Percentiles rank a stretch among this genome's conserved stretches.
Conservation (phyloP, 83 land plant species). For the Thuja plicata region DNA sequence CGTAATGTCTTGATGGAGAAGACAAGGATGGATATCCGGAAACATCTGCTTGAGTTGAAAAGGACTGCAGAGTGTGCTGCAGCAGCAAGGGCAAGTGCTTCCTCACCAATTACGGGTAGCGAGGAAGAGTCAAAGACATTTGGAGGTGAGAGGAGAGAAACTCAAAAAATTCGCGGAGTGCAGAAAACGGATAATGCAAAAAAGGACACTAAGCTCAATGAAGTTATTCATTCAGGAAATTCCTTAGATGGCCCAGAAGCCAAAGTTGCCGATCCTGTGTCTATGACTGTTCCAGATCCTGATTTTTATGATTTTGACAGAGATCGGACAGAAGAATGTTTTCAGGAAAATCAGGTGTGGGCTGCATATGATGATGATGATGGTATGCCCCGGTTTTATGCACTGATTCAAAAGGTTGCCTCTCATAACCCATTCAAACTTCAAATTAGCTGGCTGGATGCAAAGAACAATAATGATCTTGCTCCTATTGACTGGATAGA, state of each 20-base stretch:
- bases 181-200: neutral
- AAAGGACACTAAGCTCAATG: neutral
- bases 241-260: constrained; percentile 10
- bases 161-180: neutral
- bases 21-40: constrained; percentile 45
- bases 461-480: constrained; percentile 52
- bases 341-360: constrained; percentile 76
- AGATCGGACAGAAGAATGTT: constrained; percentile 63
- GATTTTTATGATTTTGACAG: constrained; percentile 84
- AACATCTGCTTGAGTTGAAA: constrained; percentile 51
- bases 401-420: constrained; percentile 59
- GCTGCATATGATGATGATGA: constrained; percentile 86
- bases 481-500: constrained; percentile 57
- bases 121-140: constrained; percentile 9
- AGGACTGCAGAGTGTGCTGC: constrained; percentile 19
- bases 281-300: constrained; percentile 72
- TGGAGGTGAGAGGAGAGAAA: constrained; percentile 15
- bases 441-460: constrained; percentile 53
- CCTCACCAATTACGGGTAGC: neutral
- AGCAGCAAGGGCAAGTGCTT: neutral
- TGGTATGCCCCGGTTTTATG: constrained; percentile 89
- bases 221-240: neutral
- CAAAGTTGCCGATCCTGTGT: constrained; percentile 21
- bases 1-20: constrained; percentile 57
- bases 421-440: constrained; percentile 69